These are phyloP conservation scores for Cryptococcus sp. DNA, from an alignment of 1,284 basidiomycete species.

Conservation along the genomic window DNA sequence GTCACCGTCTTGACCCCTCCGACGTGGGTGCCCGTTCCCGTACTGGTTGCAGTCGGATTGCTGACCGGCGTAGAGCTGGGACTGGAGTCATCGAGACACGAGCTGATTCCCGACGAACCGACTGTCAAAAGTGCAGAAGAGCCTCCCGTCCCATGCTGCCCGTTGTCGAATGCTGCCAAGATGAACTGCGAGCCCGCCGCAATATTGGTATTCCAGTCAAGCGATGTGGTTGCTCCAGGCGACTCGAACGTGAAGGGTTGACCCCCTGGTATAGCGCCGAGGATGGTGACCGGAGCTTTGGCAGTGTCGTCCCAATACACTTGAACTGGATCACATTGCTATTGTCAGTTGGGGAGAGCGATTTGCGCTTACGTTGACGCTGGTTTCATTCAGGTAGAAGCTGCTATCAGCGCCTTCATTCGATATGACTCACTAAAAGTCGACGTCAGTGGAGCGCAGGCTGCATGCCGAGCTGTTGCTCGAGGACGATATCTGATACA, in stretches of 20 bases:
- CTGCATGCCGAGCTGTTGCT: constrained; percentile 16
- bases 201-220: constrained; percentile 35
- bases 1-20: constrained; percentile 34
- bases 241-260: constrained; percentile 27
- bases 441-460: constrained; percentile 17
- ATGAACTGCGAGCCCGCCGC: constrained; percentile 28
- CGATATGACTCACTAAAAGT: constrained; percentile 23
- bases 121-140: constrained; percentile 28
- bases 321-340: constrained; percentile 31
- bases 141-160: constrained; percentile 22
- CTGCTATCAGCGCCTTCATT: constrained; percentile 10
- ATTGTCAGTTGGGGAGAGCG: background rate
- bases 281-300: constrained; percentile 25
- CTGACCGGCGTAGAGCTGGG: constrained; percentile 29
- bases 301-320: constrained; percentile 31
- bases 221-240: background rate
- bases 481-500: constrained; percentile 23
- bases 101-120: constrained; percentile 13
- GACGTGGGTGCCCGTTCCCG: constrained; percentile 9
- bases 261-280: constrained; percentile 39
- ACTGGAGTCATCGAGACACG: constrained; percentile 27
- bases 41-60: constrained; percentile 12
- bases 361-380: constrained; percentile 20
- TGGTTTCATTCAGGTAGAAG: constrained; percentile 33
- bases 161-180: constrained; percentile 32